Percentiles rank a stretch among this genome's conserved stretches.
phyloP scores from a whole-genome alignment of 1,139 yeast species.

The Debaryomyces sp. region DNA sequence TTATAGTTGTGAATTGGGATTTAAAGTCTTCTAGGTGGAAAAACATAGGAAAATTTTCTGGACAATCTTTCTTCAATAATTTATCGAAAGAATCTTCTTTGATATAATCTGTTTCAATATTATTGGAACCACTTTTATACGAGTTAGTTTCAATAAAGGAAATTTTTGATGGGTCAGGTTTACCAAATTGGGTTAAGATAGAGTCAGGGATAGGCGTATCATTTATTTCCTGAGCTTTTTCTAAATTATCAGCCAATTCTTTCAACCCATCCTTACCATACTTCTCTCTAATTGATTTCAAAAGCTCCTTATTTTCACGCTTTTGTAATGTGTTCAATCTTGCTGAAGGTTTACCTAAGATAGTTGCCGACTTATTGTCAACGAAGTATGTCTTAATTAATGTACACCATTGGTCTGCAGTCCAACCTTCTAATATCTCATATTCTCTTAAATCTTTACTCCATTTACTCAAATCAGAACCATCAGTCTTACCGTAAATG shows the following conservation, averaged over 20 bases:
- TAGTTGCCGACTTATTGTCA: slow-evolving; percentile 68
- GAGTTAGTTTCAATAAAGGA: slow-evolving; percentile 72
- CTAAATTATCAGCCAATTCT: slow-evolving; percentile 51
- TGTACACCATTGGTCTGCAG: slow-evolving; percentile 64
- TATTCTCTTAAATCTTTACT: slow-evolving; percentile 60
- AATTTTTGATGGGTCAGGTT: slow-evolving; percentile 78
- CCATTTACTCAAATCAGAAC: slow-evolving; percentile 58
- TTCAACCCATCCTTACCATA: slow-evolving; percentile 66
- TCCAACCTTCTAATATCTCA: slow-evolving; percentile 64
- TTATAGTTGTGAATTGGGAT: slow-evolving; percentile 79
- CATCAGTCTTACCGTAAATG: slow-evolving; percentile 70
- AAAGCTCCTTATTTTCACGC: slow-evolving; percentile 50
- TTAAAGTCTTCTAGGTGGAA: slow-evolving; percentile 79
- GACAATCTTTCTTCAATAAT: slow-evolving; percentile 39
- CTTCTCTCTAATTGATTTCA: slow-evolving; percentile 49
- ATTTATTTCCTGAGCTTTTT: slow-evolving; percentile 66
- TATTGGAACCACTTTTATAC: slow-evolving; percentile 50
- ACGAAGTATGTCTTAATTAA: slow-evolving; percentile 58
- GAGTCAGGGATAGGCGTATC: slow-evolving; percentile 75
- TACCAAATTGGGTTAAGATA: slow-evolving; percentile 58
- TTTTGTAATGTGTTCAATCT: slow-evolving; percentile 57
- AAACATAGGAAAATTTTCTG: slow-evolving; percentile 62
- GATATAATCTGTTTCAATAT: slow-evolving; percentile 18
- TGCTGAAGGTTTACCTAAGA: slow-evolving; percentile 77
- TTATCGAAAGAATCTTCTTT: slow-evolving; percentile 29